Base-by-base conservation (phyloP, 345 rosid species). In the Eucalyptus leucophloia region DNA sequence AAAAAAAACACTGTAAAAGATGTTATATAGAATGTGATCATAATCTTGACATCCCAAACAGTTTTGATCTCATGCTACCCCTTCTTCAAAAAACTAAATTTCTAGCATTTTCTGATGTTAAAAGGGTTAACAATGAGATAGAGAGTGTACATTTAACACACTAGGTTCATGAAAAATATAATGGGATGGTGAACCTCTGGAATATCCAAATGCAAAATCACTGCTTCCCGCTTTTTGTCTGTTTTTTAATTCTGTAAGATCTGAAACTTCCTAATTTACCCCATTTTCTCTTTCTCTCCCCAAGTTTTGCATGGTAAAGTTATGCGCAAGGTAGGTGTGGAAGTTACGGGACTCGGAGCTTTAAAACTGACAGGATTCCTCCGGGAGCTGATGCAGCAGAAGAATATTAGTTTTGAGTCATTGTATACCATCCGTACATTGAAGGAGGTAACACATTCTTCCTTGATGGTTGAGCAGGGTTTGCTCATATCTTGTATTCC, bases 221-320 rank as follows among this genome's bases (percentile, higher is more conserved):
- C 47, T 50, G 45, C 65, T n/a, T 49, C 60, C 28, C 4, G 0
- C 28, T 40, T 40, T 21, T 77, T 77, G 47, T 77, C 45, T 37
- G 83, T 37, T 77, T 34, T 77, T 26, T 77, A 40, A 4, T 77
- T 12, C 85, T 77, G 85, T 12, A 40, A 77, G 85, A 67, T 13
- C 77, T 88, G 82, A 47, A 65, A 89, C 90, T 92, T 88, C 58
- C 87, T 89, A 67, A 89, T 49, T 88, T 86, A 87, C 47, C 86
- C 58, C 86, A 28, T 56, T 87, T 77, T 85, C 90, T 67, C 86
- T 92, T 88, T 87, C 37, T 86, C 7, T 49, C 12, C 49, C 92
- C 89, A 92, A 98, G 99, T 98, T 94, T 92, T 98, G 89, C 87
- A 97, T 90, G 99, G 99, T 86, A 96, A 96, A 93, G 99, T 97